Evolutionary conservation across 2,329 filamentous ascomycete species (phyloP).

Genomic region (Fusarium burgessii): DNA sequence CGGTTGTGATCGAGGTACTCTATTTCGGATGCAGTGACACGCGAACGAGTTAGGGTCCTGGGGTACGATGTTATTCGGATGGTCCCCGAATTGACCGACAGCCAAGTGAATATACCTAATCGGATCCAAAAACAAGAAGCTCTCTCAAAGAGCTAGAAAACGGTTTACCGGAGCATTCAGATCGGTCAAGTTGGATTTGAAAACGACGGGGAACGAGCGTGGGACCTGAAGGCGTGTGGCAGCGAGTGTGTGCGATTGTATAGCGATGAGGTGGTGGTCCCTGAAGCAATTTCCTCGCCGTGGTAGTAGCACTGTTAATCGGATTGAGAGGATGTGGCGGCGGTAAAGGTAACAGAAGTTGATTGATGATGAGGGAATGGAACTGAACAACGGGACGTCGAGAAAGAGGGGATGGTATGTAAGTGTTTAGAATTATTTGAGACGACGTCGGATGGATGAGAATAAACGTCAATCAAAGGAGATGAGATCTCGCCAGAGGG

Average conservation of each 20-base stretch:
- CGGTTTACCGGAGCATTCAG: constrained; percentile 55
- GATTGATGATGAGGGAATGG: constrained; percentile 11
- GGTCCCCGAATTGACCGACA: constrained; percentile 29
- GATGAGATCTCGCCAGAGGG: constrained; percentile 42
- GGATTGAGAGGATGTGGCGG: constrained; percentile 9
- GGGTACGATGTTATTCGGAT: constrained; percentile 35
- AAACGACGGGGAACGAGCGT: constrained; percentile 28
- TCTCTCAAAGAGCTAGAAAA: constrained; percentile 53
- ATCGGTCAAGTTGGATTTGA: constrained; percentile 28
- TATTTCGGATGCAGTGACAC: constrained; percentile 36
- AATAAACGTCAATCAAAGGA: constrained; percentile 42
- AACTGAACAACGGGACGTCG: constrained; percentile 24
- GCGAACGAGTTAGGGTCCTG: constrained; percentile 38
- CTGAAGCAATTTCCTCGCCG: constrained; percentile 6
- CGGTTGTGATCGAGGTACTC: constrained; percentile 33
- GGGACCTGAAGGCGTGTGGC: constrained; percentile 15
- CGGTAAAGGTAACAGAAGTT: constrained; percentile 20
- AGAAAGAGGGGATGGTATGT: constrained; percentile 38
- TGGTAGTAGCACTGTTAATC: constrained; percentile 8
- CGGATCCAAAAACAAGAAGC: constrained; percentile 45
- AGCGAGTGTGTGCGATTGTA: constrained; percentile 30
- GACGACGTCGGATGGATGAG: constrained; percentile 27
- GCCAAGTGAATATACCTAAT: constrained; percentile 44
- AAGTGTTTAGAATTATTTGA: constrained; percentile 38
- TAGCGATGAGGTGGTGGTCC: constrained; percentile 7